phyloP scores from a whole-genome alignment of 805 yeast species.

The Yarrowia sp. region DNA sequence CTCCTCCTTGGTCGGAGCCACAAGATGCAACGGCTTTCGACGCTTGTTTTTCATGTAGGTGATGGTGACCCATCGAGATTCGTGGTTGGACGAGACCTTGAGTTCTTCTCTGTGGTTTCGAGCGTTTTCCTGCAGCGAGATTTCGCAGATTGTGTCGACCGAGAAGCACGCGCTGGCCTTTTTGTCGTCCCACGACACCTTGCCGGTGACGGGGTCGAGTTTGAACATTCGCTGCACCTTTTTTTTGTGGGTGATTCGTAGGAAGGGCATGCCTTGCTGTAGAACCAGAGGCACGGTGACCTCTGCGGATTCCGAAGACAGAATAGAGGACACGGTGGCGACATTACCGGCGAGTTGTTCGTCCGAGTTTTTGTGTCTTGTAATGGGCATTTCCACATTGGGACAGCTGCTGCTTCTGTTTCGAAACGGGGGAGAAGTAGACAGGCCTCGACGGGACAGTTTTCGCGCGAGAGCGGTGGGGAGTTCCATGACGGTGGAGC shows the following conservation, averaged over 20 bases:
- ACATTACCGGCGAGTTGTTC: neutral
- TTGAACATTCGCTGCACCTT: conserved; percentile 55
- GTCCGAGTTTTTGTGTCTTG: conserved; percentile 7
- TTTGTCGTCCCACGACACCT: conserved; percentile 56
- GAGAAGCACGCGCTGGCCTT: conserved; percentile 43
- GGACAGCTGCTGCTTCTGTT: conserved; percentile 14
- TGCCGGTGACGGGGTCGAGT: conserved; percentile 54
- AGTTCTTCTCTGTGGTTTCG: conserved; percentile 82
- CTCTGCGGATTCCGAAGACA: conserved; percentile 10
- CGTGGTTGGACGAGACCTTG: conserved; percentile 62
- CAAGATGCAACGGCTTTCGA: conserved; percentile 75
- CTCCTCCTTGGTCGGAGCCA: conserved; percentile 54
- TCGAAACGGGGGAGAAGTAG: neutral
- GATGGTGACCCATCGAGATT: conserved; percentile 73
- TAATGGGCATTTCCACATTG: conserved; percentile 13
- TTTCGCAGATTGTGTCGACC: conserved; percentile 62
- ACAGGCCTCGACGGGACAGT: conserved; percentile 1
- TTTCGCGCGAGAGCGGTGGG: neutral
- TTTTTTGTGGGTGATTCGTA: conserved; percentile 69
- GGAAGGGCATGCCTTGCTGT: conserved; percentile 56
- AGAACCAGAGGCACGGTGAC: conserved; percentile 48
- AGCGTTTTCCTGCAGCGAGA: conserved; percentile 67
- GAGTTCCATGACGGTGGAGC: conserved; percentile 13
- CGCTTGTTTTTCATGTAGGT: conserved; percentile 60
- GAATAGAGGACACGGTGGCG: neutral